Conservation (phyloP, 2,329 filamentous ascomycete genomes). For the Colletotrichum sp. region DNA sequence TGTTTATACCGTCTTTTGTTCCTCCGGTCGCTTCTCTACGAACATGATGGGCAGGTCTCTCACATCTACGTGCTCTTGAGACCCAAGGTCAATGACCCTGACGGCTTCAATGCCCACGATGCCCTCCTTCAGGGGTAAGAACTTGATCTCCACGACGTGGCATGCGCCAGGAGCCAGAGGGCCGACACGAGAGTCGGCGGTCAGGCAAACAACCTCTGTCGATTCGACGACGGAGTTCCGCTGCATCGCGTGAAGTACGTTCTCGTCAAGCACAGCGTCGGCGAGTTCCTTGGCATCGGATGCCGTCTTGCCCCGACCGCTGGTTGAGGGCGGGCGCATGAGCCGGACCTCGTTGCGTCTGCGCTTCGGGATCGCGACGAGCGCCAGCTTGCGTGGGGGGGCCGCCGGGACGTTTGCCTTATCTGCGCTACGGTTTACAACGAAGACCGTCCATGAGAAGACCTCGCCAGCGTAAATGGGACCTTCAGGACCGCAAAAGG, state of each 20-base stretch:
- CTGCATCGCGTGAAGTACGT: conserved; percentile 74
- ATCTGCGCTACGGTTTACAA: conserved; percentile 72
- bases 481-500: conserved; percentile 66
- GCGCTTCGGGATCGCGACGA: conserved; percentile 71
- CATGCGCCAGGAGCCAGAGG: conserved; percentile 75
- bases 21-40: conserved; percentile 40
- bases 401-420: conserved; percentile 35
- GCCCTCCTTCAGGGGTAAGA: conserved; percentile 71
- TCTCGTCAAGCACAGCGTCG: conserved; percentile 74
- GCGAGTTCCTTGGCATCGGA: conserved; percentile 48
- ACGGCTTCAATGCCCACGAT: conserved; percentile 75
- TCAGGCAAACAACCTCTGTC: conserved; percentile 75
- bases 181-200: conserved; percentile 75
- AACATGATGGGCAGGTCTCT: conserved; percentile 75
- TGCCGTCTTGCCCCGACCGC: conserved; percentile 32
- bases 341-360: conserved; percentile 62
- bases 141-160: conserved; percentile 75
- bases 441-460: conserved; percentile 76
- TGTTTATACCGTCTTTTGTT: conserved; percentile 2
- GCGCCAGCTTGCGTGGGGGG: conserved; percentile 69
- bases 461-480: conserved; percentile 67
- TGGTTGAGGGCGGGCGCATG: conserved; percentile 58
- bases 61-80: conserved; percentile 79
- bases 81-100: conserved; percentile 74
- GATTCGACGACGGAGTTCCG: conserved; percentile 67